A percentile compares a stretch with the other conserved stretches of the same genome.
Evolutionary conservation across 2,329 filamentous ascomycete genomes (phyloP).

Genomic region (Botrytis pseudocinerea): DNA sequence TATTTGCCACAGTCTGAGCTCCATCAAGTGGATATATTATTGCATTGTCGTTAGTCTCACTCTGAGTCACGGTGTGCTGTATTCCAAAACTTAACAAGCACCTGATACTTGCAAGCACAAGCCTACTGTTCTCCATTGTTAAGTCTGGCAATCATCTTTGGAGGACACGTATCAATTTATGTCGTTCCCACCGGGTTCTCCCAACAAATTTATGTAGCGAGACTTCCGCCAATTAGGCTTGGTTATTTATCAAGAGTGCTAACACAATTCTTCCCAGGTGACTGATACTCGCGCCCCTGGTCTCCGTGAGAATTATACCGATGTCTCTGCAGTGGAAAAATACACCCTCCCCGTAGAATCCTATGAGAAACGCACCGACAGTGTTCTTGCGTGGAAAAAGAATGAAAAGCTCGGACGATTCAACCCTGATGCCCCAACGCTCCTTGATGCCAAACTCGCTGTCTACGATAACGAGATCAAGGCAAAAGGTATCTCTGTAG

Average conservation of each 20-base stretch:
- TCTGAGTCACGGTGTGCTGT: conserved; percentile 15
- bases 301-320: conserved; percentile 76
- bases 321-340: conserved; percentile 80
- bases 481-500: conserved; percentile 64
- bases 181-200: conserved; percentile 3
- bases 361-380: conserved; percentile 84
- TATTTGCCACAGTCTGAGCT: conserved; percentile 11
- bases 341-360: conserved; percentile 83
- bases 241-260: conserved; percentile 21
- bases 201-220: background rate
- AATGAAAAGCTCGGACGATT: conserved; percentile 94
- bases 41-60: conserved; percentile 18
- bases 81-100: background rate
- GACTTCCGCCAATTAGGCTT: background rate
- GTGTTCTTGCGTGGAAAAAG: conserved; percentile 94
- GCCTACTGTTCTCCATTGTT: conserved; percentile 18
- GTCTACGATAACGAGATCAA: conserved; percentile 70
- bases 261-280: conserved; percentile 55
- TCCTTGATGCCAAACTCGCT: conserved; percentile 70
- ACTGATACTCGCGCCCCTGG: conserved; percentile 75
- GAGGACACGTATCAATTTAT: conserved; percentile 18
- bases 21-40: conserved; percentile 17
- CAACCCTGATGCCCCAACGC: conserved; percentile 76
- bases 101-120: conserved; percentile 19
- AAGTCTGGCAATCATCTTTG: background rate